A percentile compares a stretch with the other conserved stretches of the same genome.
Evolutionary conservation across 441 rosid species (phyloP).

Genomic region (Corymbia calophylla): DNA sequence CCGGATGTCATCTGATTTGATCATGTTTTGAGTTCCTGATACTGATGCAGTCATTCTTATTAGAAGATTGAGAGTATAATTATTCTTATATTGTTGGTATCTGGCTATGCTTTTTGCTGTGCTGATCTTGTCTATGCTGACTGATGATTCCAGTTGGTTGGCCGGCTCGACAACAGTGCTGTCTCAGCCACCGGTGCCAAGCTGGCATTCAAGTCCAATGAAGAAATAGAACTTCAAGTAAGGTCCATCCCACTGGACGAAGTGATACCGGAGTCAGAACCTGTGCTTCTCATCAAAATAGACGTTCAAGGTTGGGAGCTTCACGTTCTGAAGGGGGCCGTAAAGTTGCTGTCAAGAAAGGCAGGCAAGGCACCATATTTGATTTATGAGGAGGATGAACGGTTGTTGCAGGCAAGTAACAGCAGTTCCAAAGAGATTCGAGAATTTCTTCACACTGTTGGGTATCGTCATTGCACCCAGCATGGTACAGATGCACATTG

Average conservation of each 20-base stretch:
- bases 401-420: slow-evolving; percentile 81
- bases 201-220: slow-evolving; percentile 86
- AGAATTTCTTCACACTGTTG: slow-evolving; percentile 53
- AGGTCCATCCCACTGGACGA: slow-evolving; percentile 78
- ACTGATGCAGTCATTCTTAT: background rate
- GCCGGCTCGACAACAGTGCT: slow-evolving; percentile 95
- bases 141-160: slow-evolving; percentile 56
- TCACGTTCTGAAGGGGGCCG: slow-evolving; percentile 84
- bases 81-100: background rate
- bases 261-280: slow-evolving; percentile 46
- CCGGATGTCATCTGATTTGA: background rate
- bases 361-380: slow-evolving; percentile 77
- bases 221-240: slow-evolving; percentile 83
- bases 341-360: slow-evolving; percentile 66
- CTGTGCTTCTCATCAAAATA: slow-evolving; percentile 63
- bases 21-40: background rate
- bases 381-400: slow-evolving; percentile 91
- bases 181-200: slow-evolving; percentile 90
- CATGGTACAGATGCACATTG: slow-evolving; percentile 94
- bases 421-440: slow-evolving; percentile 74
- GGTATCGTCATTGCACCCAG: slow-evolving; percentile 57
- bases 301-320: slow-evolving; percentile 99
- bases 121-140: background rate
- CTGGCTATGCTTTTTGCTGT: background rate
- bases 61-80: background rate